phyloP scores from a whole-genome alignment of 768 basidiomycete genomes.

The Lactarius indigo region DNA sequence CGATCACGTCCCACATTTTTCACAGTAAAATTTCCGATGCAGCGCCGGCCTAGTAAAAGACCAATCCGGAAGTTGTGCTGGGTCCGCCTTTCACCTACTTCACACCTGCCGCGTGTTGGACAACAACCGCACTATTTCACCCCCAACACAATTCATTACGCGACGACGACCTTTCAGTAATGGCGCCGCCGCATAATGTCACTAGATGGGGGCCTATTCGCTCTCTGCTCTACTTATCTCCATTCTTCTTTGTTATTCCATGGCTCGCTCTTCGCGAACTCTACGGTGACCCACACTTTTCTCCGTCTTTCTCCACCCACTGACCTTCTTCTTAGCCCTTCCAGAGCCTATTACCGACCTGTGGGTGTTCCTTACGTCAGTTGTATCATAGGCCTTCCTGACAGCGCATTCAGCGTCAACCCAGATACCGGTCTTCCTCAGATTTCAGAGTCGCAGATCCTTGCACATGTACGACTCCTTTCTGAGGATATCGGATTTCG shows the following conservation, averaged over 20 bases:
- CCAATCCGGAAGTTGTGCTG: background rate
- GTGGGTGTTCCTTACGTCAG: constrained; percentile 8
- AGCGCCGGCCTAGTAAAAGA: background rate
- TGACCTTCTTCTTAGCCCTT: constrained; percentile 16
- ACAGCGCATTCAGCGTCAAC: constrained; percentile 33
- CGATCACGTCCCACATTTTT: background rate
- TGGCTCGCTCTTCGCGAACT: constrained; percentile 42
- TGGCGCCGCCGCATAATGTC: background rate
- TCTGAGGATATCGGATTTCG: constrained; percentile 89
- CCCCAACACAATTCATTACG: background rate
- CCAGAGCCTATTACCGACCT: constrained; percentile 24
- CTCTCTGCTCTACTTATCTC: constrained; percentile 51
- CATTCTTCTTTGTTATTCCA: constrained; percentile 49
- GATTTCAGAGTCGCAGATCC: constrained; percentile 67
- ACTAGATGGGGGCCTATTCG: constrained; percentile 51
- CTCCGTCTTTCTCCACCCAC: background rate
- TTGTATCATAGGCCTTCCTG: background rate
- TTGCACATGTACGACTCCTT: constrained; percentile 58
- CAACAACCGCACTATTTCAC: background rate
- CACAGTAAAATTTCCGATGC: background rate
- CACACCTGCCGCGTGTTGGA: background rate
- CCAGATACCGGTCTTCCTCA: constrained; percentile 58
- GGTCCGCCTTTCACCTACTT: too few relatives aligned
- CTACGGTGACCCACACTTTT: constrained; percentile 15
- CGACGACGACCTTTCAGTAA: background rate